Conservation (phyloP, 257 asterid species). For the Przewalskia tangutica region DNA sequence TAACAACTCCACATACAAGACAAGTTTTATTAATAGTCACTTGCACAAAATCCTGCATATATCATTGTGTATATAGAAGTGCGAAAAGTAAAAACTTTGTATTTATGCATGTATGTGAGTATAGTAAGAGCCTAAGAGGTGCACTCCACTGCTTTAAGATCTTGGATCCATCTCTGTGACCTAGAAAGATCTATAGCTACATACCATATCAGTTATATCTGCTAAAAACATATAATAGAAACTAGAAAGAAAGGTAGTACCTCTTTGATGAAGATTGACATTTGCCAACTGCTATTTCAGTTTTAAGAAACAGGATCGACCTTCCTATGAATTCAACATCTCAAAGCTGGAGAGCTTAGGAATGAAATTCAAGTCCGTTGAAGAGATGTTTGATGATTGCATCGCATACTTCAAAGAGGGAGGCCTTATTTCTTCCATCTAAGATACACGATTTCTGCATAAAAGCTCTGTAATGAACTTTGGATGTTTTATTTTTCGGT, state of each 20-base stretch:
- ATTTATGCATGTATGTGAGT: background rate
- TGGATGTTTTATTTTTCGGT: background rate
- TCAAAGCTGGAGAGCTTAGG: conserved; percentile 47
- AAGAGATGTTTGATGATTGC: conserved; percentile 84
- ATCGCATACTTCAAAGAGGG: conserved; percentile 38
- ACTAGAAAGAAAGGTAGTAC: background rate
- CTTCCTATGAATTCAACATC: conserved; percentile 49
- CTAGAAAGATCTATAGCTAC: background rate
- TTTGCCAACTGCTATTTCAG: conserved; percentile 18
- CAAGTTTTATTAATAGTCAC: background rate
- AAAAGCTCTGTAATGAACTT: background rate
- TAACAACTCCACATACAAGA: background rate
- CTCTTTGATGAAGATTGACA: background rate
- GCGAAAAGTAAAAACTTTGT: background rate
- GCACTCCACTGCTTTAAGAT: background rate
- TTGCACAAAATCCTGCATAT: background rate
- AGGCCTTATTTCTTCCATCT: conserved; percentile 35
- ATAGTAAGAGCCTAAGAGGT: background rate
- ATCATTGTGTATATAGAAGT: background rate
- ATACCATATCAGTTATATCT: background rate
- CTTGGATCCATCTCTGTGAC: background rate
- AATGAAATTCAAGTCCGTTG: conserved; percentile 51
- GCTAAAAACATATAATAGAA: background rate
- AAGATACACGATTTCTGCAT: background rate
- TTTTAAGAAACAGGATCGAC: conserved; percentile 50